Base-by-base conservation (phyloP, 495 filamentous ascomycete species). In the Daldinia childiae region DNA sequence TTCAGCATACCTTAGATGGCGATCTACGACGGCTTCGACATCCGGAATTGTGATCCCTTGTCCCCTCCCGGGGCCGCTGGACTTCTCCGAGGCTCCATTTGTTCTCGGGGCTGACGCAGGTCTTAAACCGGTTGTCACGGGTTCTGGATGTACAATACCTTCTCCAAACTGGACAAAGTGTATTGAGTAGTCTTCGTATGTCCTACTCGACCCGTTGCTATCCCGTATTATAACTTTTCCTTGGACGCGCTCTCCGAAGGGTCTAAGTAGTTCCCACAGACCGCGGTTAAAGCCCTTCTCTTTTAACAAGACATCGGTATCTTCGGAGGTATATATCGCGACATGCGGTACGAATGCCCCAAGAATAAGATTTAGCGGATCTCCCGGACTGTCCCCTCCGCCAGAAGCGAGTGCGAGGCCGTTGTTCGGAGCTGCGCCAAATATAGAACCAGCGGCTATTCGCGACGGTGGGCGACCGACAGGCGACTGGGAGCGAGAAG, bases 221-320 rank as follows among this genome's bases (percentile, higher is more conserved):
- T 99, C 96, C 61, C 96, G 84, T 41, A 99, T 90, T 17, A 91
- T 91, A 34, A 99, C 91, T 77, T 94, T 95, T 26, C 95, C 95
- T 36, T 90, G 87, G 0, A 99, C 84, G 39, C 85, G 86, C 78
- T 99, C 95, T n/a, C 95, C 95, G 80, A 94, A 99, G 4, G 95
- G 94, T 52, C 94, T 84, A 36, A 99, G 80, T 58, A 99, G 79
- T 76, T 94, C 92, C 83, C 91, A 89, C 54, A 99, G 86, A 0
- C 94, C 94, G 19, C 86, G 87, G 21, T 83, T 77, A 69, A 98
- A 94, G 17, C 95, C 95, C 82, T 99, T 99, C 65, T 92, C 90
- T 60, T 83, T 85, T 36, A 93, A 86, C 58, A 99, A 77, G 41
- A 91, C 85, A 73, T 98, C 90, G 9, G 92, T 94, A 72, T 97